Evolutionary conservation across 23 red algal genomes (phyloP), one percentile per base, ranked within the genome.

Genomic region (Gracilaria vermiculophylla): DNA sequence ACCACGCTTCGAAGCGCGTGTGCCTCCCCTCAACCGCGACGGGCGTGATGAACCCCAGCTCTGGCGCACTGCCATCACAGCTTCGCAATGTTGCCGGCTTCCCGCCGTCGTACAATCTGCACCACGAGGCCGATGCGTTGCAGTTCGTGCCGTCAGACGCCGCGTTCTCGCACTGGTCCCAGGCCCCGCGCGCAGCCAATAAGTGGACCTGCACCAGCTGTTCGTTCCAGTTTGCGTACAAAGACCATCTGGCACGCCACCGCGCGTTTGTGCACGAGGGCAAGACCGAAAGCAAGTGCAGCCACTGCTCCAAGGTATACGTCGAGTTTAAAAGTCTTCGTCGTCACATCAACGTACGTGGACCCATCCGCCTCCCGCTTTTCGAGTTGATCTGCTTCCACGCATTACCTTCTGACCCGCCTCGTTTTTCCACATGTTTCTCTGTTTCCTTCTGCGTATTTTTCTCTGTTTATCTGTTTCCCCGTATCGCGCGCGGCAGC

Each of bases 221-320:
- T 70, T 70, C 33, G 33, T 70, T 35, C 37, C 64, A 70, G 64
- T 70, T 70, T 70, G 64, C 64, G 7, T 70, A 70, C 64, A 70
- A 70, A n/a, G 64, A 70, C 20, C 64, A 70, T 41, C 64, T 70
- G 5, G 64, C 64, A 3, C 39, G 64, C 39, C 64, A 70, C 17
- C 33, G 64, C 8, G 64, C 64, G 15, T 70, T 70, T 35, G 34
- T 70, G 2, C 64, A 70, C 34, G 64, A 70, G 37, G 64, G 64
- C 8, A 70, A 70, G 37, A n/a, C 34, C 1, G 64, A 70, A 41
- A 70, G 64, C 64, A 70, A 70, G 28, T 70, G 64, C 64, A 70
- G 64, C 64, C 64, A 70, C 19, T 70, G 64, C 34, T 42, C 33
- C 33, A 70, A 70, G 37, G 34, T 70, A 1, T 70, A 70, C 64